phyloP scores from a whole-genome alignment of 2,329 filamentous ascomycete genomes.

The Lojkania enalia region DNA sequence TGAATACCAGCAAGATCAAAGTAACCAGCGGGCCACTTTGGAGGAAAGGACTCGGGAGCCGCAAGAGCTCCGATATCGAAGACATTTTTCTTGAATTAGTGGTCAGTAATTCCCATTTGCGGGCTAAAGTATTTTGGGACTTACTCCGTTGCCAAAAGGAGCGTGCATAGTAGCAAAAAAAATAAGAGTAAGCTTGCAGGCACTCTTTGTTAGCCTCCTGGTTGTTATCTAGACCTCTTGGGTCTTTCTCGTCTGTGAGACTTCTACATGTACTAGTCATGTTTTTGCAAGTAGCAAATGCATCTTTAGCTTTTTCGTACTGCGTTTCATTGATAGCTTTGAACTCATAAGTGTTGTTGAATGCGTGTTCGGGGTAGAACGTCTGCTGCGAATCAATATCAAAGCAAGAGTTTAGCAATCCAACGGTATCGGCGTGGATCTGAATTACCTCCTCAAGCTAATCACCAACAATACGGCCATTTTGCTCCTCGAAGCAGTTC shows the following conservation, averaged over 20 bases:
- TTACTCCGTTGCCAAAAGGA: conserved; percentile 37
- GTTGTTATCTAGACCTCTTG: conserved; percentile 44
- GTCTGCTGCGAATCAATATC: conserved; percentile 51
- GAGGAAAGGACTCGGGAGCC: conserved; percentile 11
- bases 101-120: neutral
- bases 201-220: conserved; percentile 44
- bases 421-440: conserved; percentile 52
- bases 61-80: conserved; percentile 57
- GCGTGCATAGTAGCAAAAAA: conserved; percentile 47
- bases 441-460: too few species aligned
- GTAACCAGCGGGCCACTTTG: conserved; percentile 54
- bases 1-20: conserved; percentile 60
- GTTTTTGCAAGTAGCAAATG: conserved; percentile 54
- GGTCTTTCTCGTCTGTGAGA: conserved; percentile 51
- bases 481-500: conserved; percentile 58
- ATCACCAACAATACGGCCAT: too few species aligned
- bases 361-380: conserved; percentile 52
- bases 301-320: conserved; percentile 46
- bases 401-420: conserved; percentile 58
- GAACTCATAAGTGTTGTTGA: conserved; percentile 61
- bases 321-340: conserved; percentile 50
- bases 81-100: conserved; percentile 48
- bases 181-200: conserved; percentile 46
- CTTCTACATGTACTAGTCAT: conserved; percentile 53
- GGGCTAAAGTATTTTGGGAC: neutral